phyloP scores from a whole-genome alignment of 306 rosid genomes.

The Vachellia pachyceras region DNA sequence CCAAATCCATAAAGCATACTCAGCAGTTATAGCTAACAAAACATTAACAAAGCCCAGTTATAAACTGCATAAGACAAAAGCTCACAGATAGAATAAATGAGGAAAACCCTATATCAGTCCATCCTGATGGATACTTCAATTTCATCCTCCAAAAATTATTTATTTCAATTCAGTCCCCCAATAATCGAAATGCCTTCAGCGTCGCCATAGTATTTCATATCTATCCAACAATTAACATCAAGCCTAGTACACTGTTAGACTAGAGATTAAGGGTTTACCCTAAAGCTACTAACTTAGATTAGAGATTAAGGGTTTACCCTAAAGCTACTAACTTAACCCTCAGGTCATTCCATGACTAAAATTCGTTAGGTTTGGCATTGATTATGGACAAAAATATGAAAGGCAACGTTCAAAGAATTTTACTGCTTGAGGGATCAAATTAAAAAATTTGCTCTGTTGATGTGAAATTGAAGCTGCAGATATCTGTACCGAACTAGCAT shows the following conservation, averaged over 20 bases:
- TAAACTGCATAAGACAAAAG: slow-evolving; percentile 10
- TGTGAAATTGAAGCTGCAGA: background rate
- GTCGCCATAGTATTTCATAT: background rate
- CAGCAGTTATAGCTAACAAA: slow-evolving; percentile 11
- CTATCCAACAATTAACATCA: background rate
- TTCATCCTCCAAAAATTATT: background rate
- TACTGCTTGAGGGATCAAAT: background rate
- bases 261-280: background rate
- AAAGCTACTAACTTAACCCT: background rate
- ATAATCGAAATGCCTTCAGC: background rate
- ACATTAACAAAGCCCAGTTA: slow-evolving; percentile 31
- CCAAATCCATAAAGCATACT: slow-evolving; percentile 31
- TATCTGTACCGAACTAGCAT: background rate
- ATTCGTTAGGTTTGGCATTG: background rate
- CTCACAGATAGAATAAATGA: background rate
- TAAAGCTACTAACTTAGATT: too few species aligned
- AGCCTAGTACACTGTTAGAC: background rate
- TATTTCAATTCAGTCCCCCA: background rate
- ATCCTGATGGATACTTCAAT: background rate
- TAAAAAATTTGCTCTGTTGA: background rate
- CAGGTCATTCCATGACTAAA: background rate
- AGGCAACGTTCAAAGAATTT: background rate
- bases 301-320: background rate
- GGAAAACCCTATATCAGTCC: background rate
- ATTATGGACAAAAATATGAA: background rate